Base-by-base conservation (phyloP, 495 filamentous ascomycete species). In the Daldinia concentrica region DNA sequence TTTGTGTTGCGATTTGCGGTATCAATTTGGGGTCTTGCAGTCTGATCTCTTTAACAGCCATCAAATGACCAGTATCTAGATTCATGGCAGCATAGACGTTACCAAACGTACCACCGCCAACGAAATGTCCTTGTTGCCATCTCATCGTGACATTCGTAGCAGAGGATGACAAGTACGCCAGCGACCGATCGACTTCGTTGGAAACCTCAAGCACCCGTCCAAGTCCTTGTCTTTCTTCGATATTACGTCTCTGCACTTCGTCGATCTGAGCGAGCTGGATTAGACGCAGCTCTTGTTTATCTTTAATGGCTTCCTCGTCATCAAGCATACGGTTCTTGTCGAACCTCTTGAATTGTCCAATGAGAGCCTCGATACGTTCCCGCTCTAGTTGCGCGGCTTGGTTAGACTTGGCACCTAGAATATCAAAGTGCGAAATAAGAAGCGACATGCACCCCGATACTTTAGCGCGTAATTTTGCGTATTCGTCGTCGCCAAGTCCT, bases 21-120 rank as follows among this genome's bases (percentile, higher is more conserved):
- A 98, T 97, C 73, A 97, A 84, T 73, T 98, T 93, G 27, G 95
- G 96, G 80, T 99, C 95, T 78, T 99, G 96, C 39, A 99, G 84
- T 37, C 95, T 91, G 68, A 98, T 99, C 79, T 99, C 95, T 79
- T 99, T 99, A 43, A 99, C 96, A 15, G 95, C 95, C 95, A 99
- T 98, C 58, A 97, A 83, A 74, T 94, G 92, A 54, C 95, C 95
- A 52, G 93, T 93, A 79, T 99, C 95, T 51, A 99, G 81, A 73
- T 99, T 98, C 86, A 98, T 95, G 45, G 94, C 96, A 24, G 93
- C 93, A 75, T 98, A 98, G 39, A 99, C 95, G 37, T 93, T 97
- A 24, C 95, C 95, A 76, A 99, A 99, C 0, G 95, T 97, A 68
- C 95, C 95, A 41, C 96, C 95, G 24, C 95, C 95, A 58, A 99